Percentiles rank a stretch among this genome's conserved stretches.
These are phyloP conservation scores for Boechera stricta DNA, from an alignment of 345 rosid species.

Conservation along the genomic window DNA sequence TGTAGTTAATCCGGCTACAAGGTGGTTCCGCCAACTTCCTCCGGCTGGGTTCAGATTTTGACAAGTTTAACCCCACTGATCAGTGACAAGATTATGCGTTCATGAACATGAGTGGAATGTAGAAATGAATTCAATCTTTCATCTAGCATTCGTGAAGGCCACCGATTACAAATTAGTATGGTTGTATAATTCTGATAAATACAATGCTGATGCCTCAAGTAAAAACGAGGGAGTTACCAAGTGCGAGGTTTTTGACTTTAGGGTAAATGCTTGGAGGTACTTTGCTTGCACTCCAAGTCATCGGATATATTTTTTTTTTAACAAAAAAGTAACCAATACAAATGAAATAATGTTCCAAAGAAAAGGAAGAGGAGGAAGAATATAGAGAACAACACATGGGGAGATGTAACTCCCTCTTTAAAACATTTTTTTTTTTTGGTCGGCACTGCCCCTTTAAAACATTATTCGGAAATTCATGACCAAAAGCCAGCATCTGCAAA, in stretches of 20 bases:
- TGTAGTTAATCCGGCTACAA: not conserved
- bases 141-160: not conserved
- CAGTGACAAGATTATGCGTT: too few species aligned
- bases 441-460: too few species aligned
- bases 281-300: not conserved
- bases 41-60: not conserved
- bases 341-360: too few species aligned
- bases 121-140: too few species aligned
- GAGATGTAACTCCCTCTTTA: too few species aligned
- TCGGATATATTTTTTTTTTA: not conserved
- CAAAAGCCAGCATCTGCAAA: not conserved
- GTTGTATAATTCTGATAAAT: not conserved
- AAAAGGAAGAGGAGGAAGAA: too few species aligned
- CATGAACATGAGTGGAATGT: too few species aligned
- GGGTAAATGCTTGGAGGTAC: not conserved
- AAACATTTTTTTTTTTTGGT: too few species aligned
- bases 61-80: too few species aligned
- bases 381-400: too few species aligned
- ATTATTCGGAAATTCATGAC: not conserved
- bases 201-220: not conserved
- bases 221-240: not conserved
- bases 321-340: too few species aligned
- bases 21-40: not conserved
- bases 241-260: constrained; percentile 2
- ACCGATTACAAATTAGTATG: not conserved